These are phyloP conservation scores for Sutorius australiensis DNA, from an alignment of 768 basidiomycete species.

Conservation along the genomic window DNA sequence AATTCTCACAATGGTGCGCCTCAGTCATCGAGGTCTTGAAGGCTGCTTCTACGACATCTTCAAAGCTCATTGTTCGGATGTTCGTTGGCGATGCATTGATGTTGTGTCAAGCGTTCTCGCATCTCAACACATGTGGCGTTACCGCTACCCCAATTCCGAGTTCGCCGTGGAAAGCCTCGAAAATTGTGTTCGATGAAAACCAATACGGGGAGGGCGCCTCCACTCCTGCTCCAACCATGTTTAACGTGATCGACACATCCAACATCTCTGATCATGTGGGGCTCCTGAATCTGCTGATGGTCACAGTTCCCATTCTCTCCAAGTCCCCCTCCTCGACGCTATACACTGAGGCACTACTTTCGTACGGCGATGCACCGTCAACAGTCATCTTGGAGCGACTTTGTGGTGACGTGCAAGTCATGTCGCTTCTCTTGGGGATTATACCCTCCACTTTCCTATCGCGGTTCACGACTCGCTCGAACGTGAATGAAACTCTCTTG, in stretches of 20 bases:
- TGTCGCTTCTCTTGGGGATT: constrained; percentile 28
- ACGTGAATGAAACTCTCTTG: constrained; percentile 20
- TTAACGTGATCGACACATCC: constrained; percentile 34
- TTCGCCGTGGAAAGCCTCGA: constrained; percentile 24
- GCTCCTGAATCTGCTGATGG: constrained; percentile 26
- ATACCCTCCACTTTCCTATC: constrained; percentile 24
- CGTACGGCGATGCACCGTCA: constrained; percentile 6
- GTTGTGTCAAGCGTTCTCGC: constrained; percentile 26
- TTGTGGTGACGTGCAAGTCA: constrained; percentile 27
- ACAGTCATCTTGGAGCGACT: constrained; percentile 20
- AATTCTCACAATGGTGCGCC: constrained; percentile 30
- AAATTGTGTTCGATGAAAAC: constrained; percentile 19
- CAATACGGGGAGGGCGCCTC: constrained; percentile 17
- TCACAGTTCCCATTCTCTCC: constrained; percentile 22
- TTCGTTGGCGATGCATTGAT: constrained; percentile 30
- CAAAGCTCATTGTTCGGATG: constrained; percentile 24
- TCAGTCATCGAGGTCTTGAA: constrained; percentile 15
- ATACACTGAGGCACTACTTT: constrained; percentile 29
- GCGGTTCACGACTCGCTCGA: constrained; percentile 30
- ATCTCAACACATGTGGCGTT: constrained; percentile 4
- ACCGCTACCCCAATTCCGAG: constrained; percentile 17
- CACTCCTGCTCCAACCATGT: constrained; percentile 24
- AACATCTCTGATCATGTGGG: constrained; percentile 32
- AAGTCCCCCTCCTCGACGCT: constrained; percentile 22
- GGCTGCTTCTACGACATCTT: neutral